These are phyloP conservation scores for Prunus davidiana DNA, from an alignment of 306 rosid genomes.

Conservation along the genomic window DNA sequence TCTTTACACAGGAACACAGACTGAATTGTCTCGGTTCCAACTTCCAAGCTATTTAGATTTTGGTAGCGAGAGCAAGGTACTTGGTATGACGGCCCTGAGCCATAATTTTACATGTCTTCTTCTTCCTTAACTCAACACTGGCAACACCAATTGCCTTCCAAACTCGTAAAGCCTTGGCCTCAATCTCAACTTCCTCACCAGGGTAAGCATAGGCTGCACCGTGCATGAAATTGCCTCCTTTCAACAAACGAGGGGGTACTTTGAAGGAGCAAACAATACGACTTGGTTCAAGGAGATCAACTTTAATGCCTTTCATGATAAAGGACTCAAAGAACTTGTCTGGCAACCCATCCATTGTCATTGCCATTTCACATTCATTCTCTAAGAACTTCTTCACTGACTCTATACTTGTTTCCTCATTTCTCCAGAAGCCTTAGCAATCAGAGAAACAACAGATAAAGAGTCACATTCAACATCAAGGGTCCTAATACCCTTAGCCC, in stretches of 20 bases:
- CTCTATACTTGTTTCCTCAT: conserved; percentile 26
- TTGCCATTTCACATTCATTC: conserved; percentile 35
- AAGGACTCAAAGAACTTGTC: conserved; percentile 49
- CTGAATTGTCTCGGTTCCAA: background rate
- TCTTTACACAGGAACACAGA: background rate
- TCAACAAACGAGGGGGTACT: too few relatives aligned
- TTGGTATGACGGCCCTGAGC: conserved; percentile 71
- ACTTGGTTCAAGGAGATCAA: conserved; percentile 28
- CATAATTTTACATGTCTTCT: conserved; percentile 35
- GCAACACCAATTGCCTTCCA: conserved; percentile 60
- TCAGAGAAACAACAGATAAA: too few relatives aligned
- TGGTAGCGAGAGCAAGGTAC: conserved; percentile 34
- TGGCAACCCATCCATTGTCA: conserved; percentile 50
- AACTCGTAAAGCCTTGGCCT: conserved; percentile 53
- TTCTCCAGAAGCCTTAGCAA: background rate
- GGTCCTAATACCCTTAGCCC: too few relatives aligned
- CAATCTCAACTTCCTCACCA: conserved; percentile 75
- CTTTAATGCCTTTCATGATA: conserved; percentile 39
- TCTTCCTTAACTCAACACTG: conserved; percentile 52
- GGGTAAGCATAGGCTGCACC: conserved; percentile 87
- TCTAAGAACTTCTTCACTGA: conserved; percentile 48
- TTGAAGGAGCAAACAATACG: too few relatives aligned
- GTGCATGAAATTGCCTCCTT: conserved; percentile 58
- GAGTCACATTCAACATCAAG: too few relatives aligned
- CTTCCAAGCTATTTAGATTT: conserved; percentile 37